Percentiles rank a stretch among this genome's conserved stretches.
Evolutionary conservation across 148 eudicot species (phyloP).

Genomic region (Bassia scoparia): DNA sequence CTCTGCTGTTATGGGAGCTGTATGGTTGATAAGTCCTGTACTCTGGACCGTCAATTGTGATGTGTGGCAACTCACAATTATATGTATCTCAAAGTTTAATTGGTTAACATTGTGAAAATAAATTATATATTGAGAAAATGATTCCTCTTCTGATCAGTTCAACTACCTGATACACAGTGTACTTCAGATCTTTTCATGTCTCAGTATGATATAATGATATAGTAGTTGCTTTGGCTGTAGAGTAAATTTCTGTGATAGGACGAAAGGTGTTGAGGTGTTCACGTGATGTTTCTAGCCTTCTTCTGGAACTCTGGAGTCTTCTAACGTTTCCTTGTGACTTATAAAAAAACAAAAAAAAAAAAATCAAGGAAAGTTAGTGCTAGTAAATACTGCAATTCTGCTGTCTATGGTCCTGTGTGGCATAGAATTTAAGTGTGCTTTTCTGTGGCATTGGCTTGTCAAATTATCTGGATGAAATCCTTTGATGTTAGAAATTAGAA

Average conservation of each 20-base stretch:
- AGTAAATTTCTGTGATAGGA: not conserved
- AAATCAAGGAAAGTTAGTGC: not conserved
- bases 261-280: not conserved
- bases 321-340: too few species aligned
- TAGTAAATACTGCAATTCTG: not conserved
- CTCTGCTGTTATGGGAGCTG: too few species aligned
- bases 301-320: too few species aligned
- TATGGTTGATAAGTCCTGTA: too few species aligned
- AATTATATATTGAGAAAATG: not conserved
- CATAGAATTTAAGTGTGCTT: not conserved
- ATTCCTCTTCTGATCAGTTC: not conserved
- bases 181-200: not conserved
- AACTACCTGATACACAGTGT: too few species aligned
- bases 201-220: not conserved
- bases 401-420: not conserved
- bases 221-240: slow-evolving; percentile 2
- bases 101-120: not conserved
- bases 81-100: not conserved
- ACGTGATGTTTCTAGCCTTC: not conserved
- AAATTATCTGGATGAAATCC: not conserved
- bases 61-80: not conserved
- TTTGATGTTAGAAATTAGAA: too few species aligned
- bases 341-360: too few species aligned
- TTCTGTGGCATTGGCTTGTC: not conserved
- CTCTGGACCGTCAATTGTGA: not conserved